These are phyloP conservation scores for Ogataea nitratoaversa DNA, from an alignment of 805 yeast genomes.

Conservation along the genomic window DNA sequence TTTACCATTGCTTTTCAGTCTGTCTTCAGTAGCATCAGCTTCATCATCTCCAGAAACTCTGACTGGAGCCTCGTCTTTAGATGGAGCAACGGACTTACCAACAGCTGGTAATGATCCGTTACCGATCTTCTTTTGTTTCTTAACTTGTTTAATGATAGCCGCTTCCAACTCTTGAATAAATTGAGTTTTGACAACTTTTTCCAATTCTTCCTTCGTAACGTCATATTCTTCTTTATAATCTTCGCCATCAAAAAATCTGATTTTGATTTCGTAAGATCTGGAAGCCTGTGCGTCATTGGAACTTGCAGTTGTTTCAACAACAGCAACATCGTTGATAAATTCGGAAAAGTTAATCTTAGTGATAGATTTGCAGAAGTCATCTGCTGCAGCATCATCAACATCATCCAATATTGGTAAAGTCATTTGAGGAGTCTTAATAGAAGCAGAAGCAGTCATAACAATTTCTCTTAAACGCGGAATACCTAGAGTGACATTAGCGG, in stretches of 20 bases:
- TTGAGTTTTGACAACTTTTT: conserved; percentile 54
- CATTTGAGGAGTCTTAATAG: conserved; percentile 99
- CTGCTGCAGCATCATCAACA: conserved; percentile 83
- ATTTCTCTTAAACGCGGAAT: conserved; percentile 99
- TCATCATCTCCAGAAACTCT: conserved; percentile 31
- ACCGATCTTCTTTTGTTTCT: conserved; percentile 61
- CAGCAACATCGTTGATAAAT: conserved; percentile 78
- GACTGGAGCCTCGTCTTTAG: conserved; percentile 42
- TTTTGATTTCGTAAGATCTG: conserved; percentile 70
- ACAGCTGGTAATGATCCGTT: conserved; percentile 53
- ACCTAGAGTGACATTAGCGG: conserved; percentile 98
- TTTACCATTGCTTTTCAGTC: conserved; percentile 56
- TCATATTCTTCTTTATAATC: conserved; percentile 90
- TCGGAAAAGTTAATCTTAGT: conserved; percentile 83
- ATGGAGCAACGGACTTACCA: conserved; percentile 66
- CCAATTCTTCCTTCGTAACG: conserved; percentile 74
- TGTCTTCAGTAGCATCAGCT: conserved; percentile 62
- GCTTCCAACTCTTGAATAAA: conserved; percentile 71
- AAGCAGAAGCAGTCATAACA: conserved; percentile 96
- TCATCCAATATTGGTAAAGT: conserved; percentile 78
- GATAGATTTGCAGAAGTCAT: conserved; percentile 86
- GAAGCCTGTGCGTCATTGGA: conserved; percentile 41
- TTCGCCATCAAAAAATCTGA: conserved; percentile 67
- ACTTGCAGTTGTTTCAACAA: conserved; percentile 80
- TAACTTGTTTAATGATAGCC: conserved; percentile 74